Evolutionary conservation across 371 early-diverging fungal genomes (phyloP), one percentile per base, ranked within the genome.

Genomic region (Vairimorpha ceranae): DNA sequence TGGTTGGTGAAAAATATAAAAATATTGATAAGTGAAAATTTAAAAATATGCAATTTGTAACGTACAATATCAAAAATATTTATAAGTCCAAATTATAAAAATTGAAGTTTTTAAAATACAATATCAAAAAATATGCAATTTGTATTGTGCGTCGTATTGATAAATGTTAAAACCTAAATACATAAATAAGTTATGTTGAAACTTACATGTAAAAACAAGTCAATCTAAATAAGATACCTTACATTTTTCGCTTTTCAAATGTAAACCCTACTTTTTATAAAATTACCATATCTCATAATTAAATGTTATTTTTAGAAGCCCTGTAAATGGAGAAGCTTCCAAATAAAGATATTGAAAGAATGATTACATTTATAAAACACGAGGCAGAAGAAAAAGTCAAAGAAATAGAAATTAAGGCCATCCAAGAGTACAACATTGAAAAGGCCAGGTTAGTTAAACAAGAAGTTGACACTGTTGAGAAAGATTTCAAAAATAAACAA

Each of bases 301-400:
- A n/a, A n/a, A n/a, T n/a, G n/a, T n/a, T n/a, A n/a, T n/a, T n/a
- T n/a, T n/a, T n/a, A n/a, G n/a, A n/a, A n/a, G n/a, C n/a, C n/a
- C n/a, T n/a, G n/a, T n/a, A n/a, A n/a, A 80, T 78, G 74, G 73
- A 76, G 19, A 72, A 69, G 14, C 38, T 77, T 0, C 72, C 76
- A 17, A 64, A 61, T n/a, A 65, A 75, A 66, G 83, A 83, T 65
- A 76, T 84, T 54, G 79, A 80, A 30, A 82, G 82, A 72, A 84
- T 84, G 82, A 77, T 82, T 10, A 66, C 75, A 4, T 80, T 83
- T 41, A 84, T 84, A 25, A 70, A 84, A 21, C 80, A 82, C 58
- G 84, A 84, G 46, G 63, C 77, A 36, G 74, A 80, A 54, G 76
- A 79, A 69, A 80, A 80, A 70, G 68, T 80, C 33, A 78, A 81